Evolutionary conservation across 495 filamentous ascomycete genomes (phyloP).

Genomic region (Apiosordaria backusii): DNA sequence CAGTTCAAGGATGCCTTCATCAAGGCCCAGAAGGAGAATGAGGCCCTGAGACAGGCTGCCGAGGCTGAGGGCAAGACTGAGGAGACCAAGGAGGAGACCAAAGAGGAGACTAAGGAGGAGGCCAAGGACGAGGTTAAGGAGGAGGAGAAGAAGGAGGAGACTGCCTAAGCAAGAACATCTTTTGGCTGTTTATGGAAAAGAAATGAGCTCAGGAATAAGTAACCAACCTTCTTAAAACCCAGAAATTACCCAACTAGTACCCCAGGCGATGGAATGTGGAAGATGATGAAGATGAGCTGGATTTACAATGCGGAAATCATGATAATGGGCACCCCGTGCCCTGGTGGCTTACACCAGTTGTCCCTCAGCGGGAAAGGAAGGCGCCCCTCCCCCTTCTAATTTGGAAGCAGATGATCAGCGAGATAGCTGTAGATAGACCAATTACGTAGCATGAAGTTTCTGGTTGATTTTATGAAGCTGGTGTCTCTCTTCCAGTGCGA

Average conservation of each 20-base stretch:
- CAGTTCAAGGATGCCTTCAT: constrained; percentile 97
- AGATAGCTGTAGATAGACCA: constrained; percentile 26
- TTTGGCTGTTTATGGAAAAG: constrained; percentile 17
- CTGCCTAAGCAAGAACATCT: constrained; percentile 8
- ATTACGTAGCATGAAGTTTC: constrained; percentile 14
- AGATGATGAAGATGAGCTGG: not conserved
- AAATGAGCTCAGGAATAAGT: constrained; percentile 20
- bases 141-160: constrained; percentile 24
- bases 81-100: constrained; percentile 22
- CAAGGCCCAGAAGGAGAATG: constrained; percentile 96
- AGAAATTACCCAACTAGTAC: not conserved
- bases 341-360: not conserved
- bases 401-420: constrained; percentile 9
- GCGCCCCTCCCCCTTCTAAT: constrained; percentile 1
- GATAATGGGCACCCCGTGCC: not conserved
- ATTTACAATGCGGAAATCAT: not conserved
- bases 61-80: constrained; percentile 23
- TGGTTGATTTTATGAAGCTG: not conserved
- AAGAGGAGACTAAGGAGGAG: constrained; percentile 27
- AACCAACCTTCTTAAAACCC: constrained; percentile 8
- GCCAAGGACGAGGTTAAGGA: constrained; percentile 24
- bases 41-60: constrained; percentile 60
- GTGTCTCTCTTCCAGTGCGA: not conserved
- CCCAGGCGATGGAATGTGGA: not conserved
- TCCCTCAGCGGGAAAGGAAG: constrained; percentile 6